These are phyloP conservation scores for Globisporangium splendens DNA, from an alignment of 352 stramenopile genomes.

Conservation along the genomic window DNA sequence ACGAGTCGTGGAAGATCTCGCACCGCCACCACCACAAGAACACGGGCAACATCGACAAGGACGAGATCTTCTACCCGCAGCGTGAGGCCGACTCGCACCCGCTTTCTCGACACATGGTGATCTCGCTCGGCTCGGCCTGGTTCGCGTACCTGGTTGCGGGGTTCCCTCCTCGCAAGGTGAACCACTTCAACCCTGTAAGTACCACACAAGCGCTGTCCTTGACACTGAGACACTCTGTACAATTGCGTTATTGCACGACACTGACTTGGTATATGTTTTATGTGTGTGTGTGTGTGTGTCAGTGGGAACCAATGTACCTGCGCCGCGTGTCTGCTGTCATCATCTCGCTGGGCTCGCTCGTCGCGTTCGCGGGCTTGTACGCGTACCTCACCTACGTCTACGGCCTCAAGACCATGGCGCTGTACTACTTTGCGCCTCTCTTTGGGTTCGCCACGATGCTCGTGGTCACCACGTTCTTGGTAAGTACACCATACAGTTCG, in stretches of 20 bases:
- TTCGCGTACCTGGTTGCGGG: slow-evolving; percentile 70
- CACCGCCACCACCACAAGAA: slow-evolving; percentile 87
- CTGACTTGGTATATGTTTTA: not conserved
- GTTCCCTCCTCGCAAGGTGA: slow-evolving; percentile 70
- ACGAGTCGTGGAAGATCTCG: slow-evolving; percentile 77
- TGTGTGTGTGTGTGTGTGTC: slow-evolving; percentile 8
- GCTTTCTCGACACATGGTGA: slow-evolving; percentile 46
- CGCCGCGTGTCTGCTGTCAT: slow-evolving; percentile 61
- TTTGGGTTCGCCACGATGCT: slow-evolving; percentile 77
- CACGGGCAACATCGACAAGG: slow-evolving; percentile 82
- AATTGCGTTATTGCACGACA: not conserved
- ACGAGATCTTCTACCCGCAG: slow-evolving; percentile 84
- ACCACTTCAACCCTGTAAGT: slow-evolving; percentile 77
- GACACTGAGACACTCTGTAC: not conserved
- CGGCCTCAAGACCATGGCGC: slow-evolving; percentile 47
- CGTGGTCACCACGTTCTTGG: slow-evolving; percentile 80
- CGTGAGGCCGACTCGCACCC: slow-evolving; percentile 51
- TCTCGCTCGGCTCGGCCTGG: slow-evolving; percentile 59
- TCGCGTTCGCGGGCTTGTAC: slow-evolving; percentile 32
- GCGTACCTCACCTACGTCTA: slow-evolving; percentile 42
- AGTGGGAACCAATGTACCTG: slow-evolving; percentile 68
- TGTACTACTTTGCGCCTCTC: slow-evolving; percentile 81
- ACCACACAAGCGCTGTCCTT: not conserved
- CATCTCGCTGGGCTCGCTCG: slow-evolving; percentile 49
- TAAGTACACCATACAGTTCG: too few species aligned